These are phyloP conservation scores for Arachis monticola DNA, from an alignment of 331 rosid species.

Conservation along the genomic window DNA sequence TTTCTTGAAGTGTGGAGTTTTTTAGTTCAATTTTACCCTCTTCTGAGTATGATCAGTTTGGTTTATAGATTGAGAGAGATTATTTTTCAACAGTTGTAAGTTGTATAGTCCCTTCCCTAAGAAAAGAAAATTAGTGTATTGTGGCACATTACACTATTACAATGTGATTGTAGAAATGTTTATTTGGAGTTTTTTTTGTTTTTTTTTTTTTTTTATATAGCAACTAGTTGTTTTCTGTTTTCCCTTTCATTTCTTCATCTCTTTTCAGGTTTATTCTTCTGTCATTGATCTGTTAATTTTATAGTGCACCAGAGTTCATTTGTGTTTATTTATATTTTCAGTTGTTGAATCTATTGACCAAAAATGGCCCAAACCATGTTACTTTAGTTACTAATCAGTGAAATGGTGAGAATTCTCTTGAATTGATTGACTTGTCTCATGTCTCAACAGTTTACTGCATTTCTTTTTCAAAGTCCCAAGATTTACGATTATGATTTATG, in stretches of 20 bases:
- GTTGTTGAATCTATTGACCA: neutral
- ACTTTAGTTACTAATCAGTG: conserved; percentile 8
- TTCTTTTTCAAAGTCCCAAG: neutral
- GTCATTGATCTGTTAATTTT: too few species aligned
- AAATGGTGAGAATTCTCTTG: conserved; percentile 13
- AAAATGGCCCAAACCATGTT: neutral
- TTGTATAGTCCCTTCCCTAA: conserved; percentile 34
- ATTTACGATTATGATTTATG: neutral
- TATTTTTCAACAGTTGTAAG: conserved; percentile 39
- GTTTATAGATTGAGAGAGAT: neutral
- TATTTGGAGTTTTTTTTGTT: conserved; percentile 33
- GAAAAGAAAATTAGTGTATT: conserved; percentile 30
- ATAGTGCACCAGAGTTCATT: conserved; percentile 2
- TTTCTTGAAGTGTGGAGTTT: too few species aligned
- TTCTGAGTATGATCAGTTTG: too few species aligned
- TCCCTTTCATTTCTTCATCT: neutral
- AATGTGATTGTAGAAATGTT: conserved; percentile 53
- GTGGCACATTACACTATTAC: conserved; percentile 35
- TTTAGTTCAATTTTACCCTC: too few species aligned
- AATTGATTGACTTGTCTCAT: neutral
- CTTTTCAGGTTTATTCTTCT: too few species aligned
- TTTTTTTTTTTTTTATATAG: conserved; percentile 22
- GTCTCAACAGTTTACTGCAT: neutral
- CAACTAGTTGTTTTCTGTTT: conserved; percentile 1
- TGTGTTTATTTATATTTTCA: neutral